Evolutionary conservation across 441 rosid genomes (phyloP), one percentile per base, ranked within the genome.

Genomic region (Corymbia calophylla): DNA sequence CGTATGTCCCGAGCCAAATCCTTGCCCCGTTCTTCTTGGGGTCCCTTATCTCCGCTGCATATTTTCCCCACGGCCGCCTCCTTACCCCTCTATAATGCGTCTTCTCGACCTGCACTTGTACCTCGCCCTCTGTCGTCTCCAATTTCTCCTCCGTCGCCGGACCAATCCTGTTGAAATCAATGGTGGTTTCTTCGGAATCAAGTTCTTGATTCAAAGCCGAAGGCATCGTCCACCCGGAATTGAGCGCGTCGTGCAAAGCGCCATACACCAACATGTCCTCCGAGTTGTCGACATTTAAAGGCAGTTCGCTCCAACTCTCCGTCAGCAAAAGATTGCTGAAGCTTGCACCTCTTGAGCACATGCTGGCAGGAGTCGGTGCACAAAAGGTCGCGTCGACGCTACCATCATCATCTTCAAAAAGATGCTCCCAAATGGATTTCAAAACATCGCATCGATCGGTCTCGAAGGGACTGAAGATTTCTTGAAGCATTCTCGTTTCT

Each of bases 381-480:
- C 8, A 8, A 64, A 15, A n/a, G 15, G 39, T 66, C 31, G 77
- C 21, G 77, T n/a, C 3, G 39, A 16, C 6, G 15, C 77, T 39
- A 15, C 16, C 77, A 66, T 16, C 77, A 66, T 31, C 77, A 16
- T 66, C 77, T 66, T 35, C 77, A 66, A 66, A 18, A 9, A 64
- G 73, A 64, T n/a, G 73, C 73, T 31, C 19, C 0, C 39, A 64
- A 66, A 31, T 66, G 21, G 39, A 66, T 66, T 31, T 66, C 0
- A 31, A 66, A 16, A 0, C 32, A 66, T 16, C 11, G 0, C 32
- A 31, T 66, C 1, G 2, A 66, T 66, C 23, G 2, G 73, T 31
- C 77, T n/a, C 77, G 29, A 31, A 66, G 18, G 77, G 77, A 31
- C 23, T 31, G 39, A 16, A 16, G 8, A 66, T 66, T 16, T 66